A percentile compares a stretch with the other conserved stretches of the same genome.
These are phyloP conservation scores for Falciphora oryzae DNA, from an alignment of 2,329 filamentous ascomycete species.

Conservation along the genomic window DNA sequence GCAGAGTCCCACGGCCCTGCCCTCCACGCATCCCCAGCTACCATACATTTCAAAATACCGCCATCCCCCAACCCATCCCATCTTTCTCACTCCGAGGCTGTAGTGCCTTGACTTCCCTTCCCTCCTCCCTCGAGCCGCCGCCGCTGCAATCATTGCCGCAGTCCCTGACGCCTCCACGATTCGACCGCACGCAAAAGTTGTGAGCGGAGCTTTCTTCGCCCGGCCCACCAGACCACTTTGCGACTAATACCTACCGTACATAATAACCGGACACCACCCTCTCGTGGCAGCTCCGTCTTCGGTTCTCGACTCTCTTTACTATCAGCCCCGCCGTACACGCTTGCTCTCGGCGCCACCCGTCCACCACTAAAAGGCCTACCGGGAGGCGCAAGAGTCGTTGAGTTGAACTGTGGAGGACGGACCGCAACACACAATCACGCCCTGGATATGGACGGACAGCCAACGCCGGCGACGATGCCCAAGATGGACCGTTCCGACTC, in stretches of 20 bases:
- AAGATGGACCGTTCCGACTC: constrained; percentile 26
- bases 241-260: background rate
- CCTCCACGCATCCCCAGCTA: background rate
- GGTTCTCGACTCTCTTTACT: background rate
- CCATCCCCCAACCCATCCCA: background rate
- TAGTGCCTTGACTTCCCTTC: background rate
- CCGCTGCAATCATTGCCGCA: background rate
- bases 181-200: background rate
- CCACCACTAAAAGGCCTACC: background rate
- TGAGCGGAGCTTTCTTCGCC: background rate
- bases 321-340: background rate
- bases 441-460: background rate
- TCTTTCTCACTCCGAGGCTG: background rate
- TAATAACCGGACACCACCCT: background rate
- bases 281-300: background rate
- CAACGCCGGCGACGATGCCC: constrained; percentile 7
- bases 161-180: background rate
- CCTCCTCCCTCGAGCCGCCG: background rate
- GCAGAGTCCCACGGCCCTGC: background rate
- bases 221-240: background rate
- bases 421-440: background rate
- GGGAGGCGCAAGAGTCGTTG: background rate
- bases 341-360: background rate
- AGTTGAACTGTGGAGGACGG: background rate
- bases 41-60: background rate